Conservation (phyloP, 176 grass and related monocot species). For the Thinopyrum elongatum region DNA sequence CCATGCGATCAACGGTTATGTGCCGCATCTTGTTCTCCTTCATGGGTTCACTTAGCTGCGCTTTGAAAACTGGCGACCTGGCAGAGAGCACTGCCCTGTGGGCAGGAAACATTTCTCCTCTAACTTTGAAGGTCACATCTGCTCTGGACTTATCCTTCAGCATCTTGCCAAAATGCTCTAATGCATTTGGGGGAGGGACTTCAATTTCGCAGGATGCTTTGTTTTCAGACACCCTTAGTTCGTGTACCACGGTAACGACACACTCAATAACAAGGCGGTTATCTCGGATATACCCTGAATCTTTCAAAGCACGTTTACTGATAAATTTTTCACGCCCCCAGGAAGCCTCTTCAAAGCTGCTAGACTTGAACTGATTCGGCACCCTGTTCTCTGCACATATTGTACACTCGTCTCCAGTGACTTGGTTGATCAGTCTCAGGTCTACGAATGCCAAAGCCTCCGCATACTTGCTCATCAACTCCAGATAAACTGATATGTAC, state of each 20-base stretch:
- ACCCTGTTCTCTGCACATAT: not conserved
- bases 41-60: slow-evolving; percentile 13
- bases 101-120: slow-evolving; percentile 15
- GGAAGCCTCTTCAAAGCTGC: not conserved
- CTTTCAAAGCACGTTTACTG: slow-evolving; percentile 6
- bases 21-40: not conserved
- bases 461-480: not conserved
- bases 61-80: slow-evolving; percentile 35
- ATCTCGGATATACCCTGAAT: slow-evolving; percentile 14
- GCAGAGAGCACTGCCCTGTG: slow-evolving; percentile 35
- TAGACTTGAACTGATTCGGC: not conserved
- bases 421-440: slow-evolving; percentile 20
- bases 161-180: not conserved
- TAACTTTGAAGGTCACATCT: slow-evolving; percentile 36
- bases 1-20: slow-evolving; percentile 33
- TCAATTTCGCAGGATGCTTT: not conserved
- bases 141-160: not conserved
- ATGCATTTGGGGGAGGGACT: slow-evolving; percentile 9
- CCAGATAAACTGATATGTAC: slow-evolving; percentile 15
- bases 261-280: slow-evolving; percentile 31
- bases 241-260: slow-evolving; percentile 2
- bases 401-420: not conserved
- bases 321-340: not conserved
- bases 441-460: not conserved
- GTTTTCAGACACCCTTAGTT: not conserved